Percentiles rank a stretch among this genome's conserved stretches.
Conservation (phyloP, 1,139 yeast genomes). For the Eremothecium cymbalariae region DNA sequence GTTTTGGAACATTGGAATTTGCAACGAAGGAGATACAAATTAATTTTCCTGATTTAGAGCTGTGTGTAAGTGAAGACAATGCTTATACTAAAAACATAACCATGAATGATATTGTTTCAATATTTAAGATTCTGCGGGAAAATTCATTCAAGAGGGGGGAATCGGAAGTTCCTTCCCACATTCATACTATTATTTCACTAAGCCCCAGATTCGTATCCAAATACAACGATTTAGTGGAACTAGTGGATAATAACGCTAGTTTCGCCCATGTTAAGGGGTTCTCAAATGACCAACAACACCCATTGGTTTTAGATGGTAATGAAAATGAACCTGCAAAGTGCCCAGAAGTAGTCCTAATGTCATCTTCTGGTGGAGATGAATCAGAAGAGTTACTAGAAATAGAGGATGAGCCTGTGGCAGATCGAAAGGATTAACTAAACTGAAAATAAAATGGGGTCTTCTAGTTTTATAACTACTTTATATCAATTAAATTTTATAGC, state of each 20-base stretch:
- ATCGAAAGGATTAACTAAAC: too few relatives aligned
- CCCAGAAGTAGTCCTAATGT: slow-evolving; percentile 1
- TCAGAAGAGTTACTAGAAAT: slow-evolving; percentile 21
- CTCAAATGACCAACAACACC: slow-evolving; percentile 28
- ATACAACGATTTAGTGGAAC: slow-evolving; percentile 30
- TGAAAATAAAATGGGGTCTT: too few relatives aligned
- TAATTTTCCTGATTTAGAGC: slow-evolving; percentile 24
- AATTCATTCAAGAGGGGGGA: slow-evolving; percentile 23
- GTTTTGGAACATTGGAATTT: slow-evolving; percentile 22
- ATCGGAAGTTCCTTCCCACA: slow-evolving; percentile 17
- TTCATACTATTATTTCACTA: slow-evolving; percentile 18
- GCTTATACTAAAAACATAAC: slow-evolving; percentile 27
- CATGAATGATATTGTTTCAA: slow-evolving; percentile 28
- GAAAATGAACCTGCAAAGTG: not conserved
- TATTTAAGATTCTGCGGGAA: slow-evolving; percentile 24
- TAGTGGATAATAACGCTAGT: slow-evolving; percentile 29
- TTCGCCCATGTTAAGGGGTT: slow-evolving; percentile 27
- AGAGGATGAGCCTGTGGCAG: slow-evolving; percentile 10
- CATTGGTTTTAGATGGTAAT: slow-evolving; percentile 28
- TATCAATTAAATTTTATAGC: too few relatives aligned
- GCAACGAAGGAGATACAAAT: slow-evolving; percentile 26
- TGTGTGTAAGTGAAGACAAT: slow-evolving; percentile 30
- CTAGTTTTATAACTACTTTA: too few relatives aligned
- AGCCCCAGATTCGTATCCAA: slow-evolving; percentile 30
- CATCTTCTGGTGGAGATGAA: slow-evolving; percentile 7